Evolutionary conservation across 225 moss, liverwort and hornwort genomes (phyloP), one percentile per base, ranked within the genome.

Genomic region (Anthoceros angustus): DNA sequence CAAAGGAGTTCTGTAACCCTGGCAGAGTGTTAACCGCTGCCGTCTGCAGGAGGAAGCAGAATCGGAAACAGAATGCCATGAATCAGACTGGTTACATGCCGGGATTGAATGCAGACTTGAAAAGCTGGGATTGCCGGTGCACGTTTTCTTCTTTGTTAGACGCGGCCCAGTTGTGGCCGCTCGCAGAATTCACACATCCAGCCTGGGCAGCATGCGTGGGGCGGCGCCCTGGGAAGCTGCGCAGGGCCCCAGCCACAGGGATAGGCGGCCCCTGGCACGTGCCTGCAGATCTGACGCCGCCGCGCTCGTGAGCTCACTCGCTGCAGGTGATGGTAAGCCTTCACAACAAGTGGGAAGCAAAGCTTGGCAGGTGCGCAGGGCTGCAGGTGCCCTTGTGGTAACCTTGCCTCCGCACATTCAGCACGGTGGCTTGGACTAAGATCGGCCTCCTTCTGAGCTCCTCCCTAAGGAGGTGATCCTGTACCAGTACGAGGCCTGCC

Each of bases 401-500:
- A 86, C 88, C 11, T 91, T 87, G 85, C 88, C 38, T 89, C 91
- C 20, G 78, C 7, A 32, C 32, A 32, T 69, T 84, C 77, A 77
- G 71, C 38, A 72, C 82, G 20, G 74, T 85, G 9, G 66, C 49
- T 25, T 21, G 64, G 48, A 91, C 85, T 14, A 98, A 98, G 91
- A 98, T 68, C 78, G 80, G 41, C 79, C 84, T 8, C 69, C 73
- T 9, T 73, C 77, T 43, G 84, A 77, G 68, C 86, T 81, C 38
- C 62, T 85, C 3, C 95, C 95, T 5, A 74, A 78, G 61, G 91
- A 92, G 55, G 85, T 98, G 23, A 78, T 92, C 26, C 72, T 98
- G 50, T 98, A 91, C 69, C 92, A 98, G 68, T 98, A 98, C 62
- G 88, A 98, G 64, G 84, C 81, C 39, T 98, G 95, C 67, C 95